Conservation (phyloP, 148 eudicot species). For the Limonium bicolor region DNA sequence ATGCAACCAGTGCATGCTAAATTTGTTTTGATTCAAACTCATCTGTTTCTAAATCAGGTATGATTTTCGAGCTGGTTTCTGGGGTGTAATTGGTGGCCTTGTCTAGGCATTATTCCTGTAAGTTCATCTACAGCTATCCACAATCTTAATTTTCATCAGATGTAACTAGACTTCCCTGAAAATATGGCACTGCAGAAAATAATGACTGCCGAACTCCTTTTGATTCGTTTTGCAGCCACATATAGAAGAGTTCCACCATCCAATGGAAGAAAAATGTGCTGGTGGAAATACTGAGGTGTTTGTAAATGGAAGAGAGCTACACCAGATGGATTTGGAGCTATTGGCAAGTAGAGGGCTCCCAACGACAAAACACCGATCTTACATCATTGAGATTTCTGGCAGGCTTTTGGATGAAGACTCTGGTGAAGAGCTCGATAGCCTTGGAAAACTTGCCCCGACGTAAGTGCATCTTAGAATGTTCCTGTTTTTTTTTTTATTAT, state of each 20-base stretch:
- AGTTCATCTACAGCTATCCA: too few relatives aligned
- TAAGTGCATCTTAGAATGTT: too few relatives aligned
- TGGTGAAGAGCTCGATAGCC: constrained; percentile 77
- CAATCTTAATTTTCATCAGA: too few relatives aligned
- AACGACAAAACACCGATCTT: constrained; percentile 39
- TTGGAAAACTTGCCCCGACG: constrained; percentile 99
- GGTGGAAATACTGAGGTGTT: constrained; percentile 63
- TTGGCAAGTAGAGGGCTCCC: constrained; percentile 79
- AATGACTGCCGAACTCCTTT: not conserved
- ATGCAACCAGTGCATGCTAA: too few relatives aligned
- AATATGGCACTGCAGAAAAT: too few relatives aligned
- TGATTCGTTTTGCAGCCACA: constrained; percentile 43
- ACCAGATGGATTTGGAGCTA: constrained; percentile 60
- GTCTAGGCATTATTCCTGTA: constrained; percentile 94
- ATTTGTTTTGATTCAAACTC: too few relatives aligned
- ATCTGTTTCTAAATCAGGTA: constrained; percentile 57
- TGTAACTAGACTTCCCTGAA: too few relatives aligned
- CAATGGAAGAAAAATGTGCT: constrained; percentile 68
- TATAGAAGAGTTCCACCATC: constrained; percentile 79
- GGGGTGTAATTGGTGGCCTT: constrained; percentile 95
- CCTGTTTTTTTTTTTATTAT: too few relatives aligned
- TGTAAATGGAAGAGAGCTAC: constrained; percentile 94
- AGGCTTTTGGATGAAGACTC: constrained; percentile 71
- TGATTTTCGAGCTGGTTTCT: constrained; percentile 88
- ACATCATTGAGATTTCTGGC: constrained; percentile 71